Evolutionary conservation across 1,284 basidiomycete genomes (phyloP).

Genomic region (Megacollybia platyphylla): DNA sequence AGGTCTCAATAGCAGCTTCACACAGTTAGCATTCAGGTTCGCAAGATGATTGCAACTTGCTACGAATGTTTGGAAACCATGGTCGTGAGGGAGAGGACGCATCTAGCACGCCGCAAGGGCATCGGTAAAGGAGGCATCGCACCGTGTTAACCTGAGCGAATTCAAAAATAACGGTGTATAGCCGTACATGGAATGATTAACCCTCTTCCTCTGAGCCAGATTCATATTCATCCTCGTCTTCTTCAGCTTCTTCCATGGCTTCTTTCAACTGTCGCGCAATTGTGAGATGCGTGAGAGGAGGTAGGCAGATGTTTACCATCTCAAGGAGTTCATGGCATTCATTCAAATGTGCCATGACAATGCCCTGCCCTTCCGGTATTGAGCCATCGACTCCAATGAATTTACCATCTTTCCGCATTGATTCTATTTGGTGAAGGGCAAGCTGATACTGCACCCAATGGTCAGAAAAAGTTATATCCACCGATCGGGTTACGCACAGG

Average conservation of each 20-base stretch:
- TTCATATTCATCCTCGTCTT: constrained; percentile 22
- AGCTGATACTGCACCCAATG: constrained; percentile 67
- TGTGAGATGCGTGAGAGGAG: constrained; percentile 2
- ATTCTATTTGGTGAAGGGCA: constrained; percentile 92
- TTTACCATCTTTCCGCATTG: constrained; percentile 84
- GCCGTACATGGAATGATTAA: no score
- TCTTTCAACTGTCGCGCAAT: constrained; percentile 48
- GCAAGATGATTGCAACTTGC: no score
- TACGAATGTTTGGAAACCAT: background rate
- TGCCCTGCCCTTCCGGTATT: constrained; percentile 94
- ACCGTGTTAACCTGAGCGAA: no score
- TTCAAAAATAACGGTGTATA: no score
- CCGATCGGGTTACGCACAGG: constrained; percentile 43
- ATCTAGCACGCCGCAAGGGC: no score
- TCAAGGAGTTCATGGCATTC: constrained; percentile 95
- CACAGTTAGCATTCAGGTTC: no score
- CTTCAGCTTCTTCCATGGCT: constrained; percentile 60
- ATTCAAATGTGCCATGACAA: constrained; percentile 90
- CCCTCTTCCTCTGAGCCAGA: constrained; percentile 20
- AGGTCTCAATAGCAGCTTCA: no score
- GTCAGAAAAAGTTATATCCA: background rate
- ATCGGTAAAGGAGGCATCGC: no score
- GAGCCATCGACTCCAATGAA: constrained; percentile 76
- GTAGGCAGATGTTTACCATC: constrained; percentile 44
- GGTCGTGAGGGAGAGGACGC: background rate